Evolutionary conservation across 495 filamentous ascomycete genomes (phyloP).

Genomic region (Lophiotrema nucula): DNA sequence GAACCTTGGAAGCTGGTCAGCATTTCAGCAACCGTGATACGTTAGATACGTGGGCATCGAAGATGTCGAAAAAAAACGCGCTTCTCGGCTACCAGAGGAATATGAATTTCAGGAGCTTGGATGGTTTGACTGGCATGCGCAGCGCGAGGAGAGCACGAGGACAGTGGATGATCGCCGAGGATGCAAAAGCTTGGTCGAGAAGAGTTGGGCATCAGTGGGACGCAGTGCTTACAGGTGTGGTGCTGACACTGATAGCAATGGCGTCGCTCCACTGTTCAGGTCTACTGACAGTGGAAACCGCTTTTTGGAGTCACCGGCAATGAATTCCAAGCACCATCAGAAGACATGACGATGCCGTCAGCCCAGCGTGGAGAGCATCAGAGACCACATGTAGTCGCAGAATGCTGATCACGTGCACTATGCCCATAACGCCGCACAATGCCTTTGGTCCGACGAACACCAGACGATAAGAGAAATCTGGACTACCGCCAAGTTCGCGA

Average conservation of each 20-base stretch:
- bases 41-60: constrained; percentile 46
- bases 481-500: constrained; percentile 1
- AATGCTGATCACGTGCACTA: constrained; percentile 2
- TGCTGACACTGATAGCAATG: constrained; percentile 37
- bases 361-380: no score
- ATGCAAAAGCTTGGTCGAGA: constrained; percentile 36
- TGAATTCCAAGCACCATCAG: neutral
- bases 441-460: constrained; percentile 15
- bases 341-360: neutral
- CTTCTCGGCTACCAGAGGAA: constrained; percentile 48
- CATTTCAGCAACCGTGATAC: constrained; percentile 48
- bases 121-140: constrained; percentile 42
- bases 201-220: constrained; percentile 40
- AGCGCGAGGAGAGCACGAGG: constrained; percentile 44
- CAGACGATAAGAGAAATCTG: neutral
- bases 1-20: constrained; percentile 15
- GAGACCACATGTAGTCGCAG: no score
- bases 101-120: constrained; percentile 19
- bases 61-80: constrained; percentile 42
- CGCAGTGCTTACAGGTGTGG: constrained; percentile 39
- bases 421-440: constrained; percentile 7
- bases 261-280: constrained; percentile 11
- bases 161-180: constrained; percentile 37
- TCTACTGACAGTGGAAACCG: constrained; percentile 10
- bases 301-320: neutral